These are phyloP conservation scores for Suillus luteus DNA, from an alignment of 768 basidiomycete genomes.

Conservation along the genomic window DNA sequence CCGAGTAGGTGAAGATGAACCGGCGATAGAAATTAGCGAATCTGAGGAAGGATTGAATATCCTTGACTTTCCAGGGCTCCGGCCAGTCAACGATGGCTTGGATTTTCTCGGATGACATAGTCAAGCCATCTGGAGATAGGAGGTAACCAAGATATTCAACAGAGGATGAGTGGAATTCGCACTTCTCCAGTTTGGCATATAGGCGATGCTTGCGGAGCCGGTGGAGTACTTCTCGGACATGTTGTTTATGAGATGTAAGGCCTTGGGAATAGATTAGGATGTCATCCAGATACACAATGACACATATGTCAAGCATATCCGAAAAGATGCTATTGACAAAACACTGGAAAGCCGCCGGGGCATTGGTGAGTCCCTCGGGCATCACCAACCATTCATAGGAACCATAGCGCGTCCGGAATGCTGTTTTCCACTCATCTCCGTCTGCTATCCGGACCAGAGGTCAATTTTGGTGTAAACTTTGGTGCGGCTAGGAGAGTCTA, in stretches of 20 bases:
- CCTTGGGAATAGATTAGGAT: neutral
- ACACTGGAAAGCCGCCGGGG: neutral
- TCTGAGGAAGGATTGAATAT: too few species aligned
- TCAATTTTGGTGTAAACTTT: too few species aligned
- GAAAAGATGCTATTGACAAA: neutral
- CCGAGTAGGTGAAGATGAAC: too few species aligned
- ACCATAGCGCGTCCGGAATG: neutral
- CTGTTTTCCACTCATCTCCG: neutral
- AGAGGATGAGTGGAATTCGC: too few species aligned
- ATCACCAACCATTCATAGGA: neutral
- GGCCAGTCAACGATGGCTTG: too few species aligned
- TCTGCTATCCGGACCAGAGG: neutral
- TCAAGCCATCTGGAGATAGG: too few species aligned
- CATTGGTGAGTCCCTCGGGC: neutral
- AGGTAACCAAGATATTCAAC: too few species aligned
- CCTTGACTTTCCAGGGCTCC: too few species aligned
- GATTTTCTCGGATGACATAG: too few species aligned
- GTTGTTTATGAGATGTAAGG: neutral
- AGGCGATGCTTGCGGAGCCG: neutral
- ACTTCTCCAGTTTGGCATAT: too few species aligned
- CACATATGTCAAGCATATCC: neutral
- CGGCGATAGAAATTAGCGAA: too few species aligned
- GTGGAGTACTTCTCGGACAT: neutral
- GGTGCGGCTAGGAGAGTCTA: too few species aligned
- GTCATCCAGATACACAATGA: neutral